A percentile compares a stretch with the other conserved stretches of the same genome.
Evolutionary conservation across 345 rosid species (phyloP).

Genomic region (Carallia pectinifolia): DNA sequence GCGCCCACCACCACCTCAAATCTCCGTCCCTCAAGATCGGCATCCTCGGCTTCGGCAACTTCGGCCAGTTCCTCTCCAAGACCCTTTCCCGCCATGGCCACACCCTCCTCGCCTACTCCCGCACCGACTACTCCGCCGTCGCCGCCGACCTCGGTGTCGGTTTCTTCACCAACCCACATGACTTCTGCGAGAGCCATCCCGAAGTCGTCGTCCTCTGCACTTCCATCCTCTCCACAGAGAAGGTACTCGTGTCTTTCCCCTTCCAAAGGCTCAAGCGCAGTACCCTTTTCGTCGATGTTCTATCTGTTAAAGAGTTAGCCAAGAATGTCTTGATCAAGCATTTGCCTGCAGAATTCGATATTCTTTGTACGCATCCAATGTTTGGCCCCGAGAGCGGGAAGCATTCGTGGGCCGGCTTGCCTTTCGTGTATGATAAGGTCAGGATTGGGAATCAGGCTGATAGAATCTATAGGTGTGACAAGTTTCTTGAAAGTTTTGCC

Average conservation of each 20-base stretch:
- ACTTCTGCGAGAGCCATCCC: conserved; percentile 77
- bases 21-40: conserved; percentile 53
- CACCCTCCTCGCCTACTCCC: conserved; percentile 55
- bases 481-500: conserved; percentile 39
- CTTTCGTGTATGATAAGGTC: conserved; percentile 55
- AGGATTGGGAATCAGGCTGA: conserved; percentile 34
- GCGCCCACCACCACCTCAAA: conserved; percentile 17
- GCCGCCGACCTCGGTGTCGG: conserved; percentile 36
- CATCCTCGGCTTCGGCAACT: conserved; percentile 72
- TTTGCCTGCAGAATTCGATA: conserved; percentile 52
- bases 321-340: conserved; percentile 35
- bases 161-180: conserved; percentile 58
- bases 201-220: conserved; percentile 72
- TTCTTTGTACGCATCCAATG: conserved; percentile 62
- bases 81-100: conserved; percentile 67
- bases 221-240: conserved; percentile 68
- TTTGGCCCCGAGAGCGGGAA: conserved; percentile 60
- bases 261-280: conserved; percentile 61
- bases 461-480: conserved; percentile 36
- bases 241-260: conserved; percentile 52
- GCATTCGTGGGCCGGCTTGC: conserved; percentile 38
- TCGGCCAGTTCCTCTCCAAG: conserved; percentile 73
- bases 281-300: conserved; percentile 71
- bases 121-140: conserved; percentile 47
- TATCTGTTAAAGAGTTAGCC: conserved; percentile 66